Base-by-base conservation (phyloP, 192 early-diverging fungal species). In the Coemansia sp. region DNA sequence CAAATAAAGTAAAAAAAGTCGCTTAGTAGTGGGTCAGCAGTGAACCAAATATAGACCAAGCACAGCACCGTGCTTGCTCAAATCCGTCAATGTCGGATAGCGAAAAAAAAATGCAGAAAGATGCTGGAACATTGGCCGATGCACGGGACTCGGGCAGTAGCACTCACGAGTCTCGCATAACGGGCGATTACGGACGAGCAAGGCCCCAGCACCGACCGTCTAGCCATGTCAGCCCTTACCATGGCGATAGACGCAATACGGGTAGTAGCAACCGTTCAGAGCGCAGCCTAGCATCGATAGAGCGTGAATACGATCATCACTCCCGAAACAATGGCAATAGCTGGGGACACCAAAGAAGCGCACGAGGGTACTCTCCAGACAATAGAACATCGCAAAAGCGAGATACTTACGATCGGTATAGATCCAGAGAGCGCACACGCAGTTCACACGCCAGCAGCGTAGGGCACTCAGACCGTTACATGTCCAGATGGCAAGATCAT, bases 181-280 rank as follows among this genome's bases (percentile, higher is more conserved):
- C 57, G 26, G 16, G 39, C 57, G 39, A n/a, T 15, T 41, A 41
- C 15, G 57, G 39, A 2, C 39, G 39, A 41, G n/a, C 57, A 39
- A 37, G 26, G 39, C 11, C 5, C 39, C 57, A 37, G 15, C 21
- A 41, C 19, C 26, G 52, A 66, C 15, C 39, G 39, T 61, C 57
- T 59, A 59, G 57, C 7, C 63, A 48, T 11, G 46, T 22, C 70
- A 72, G 60, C 42, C 59, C 19, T 43, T 22, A 72, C 49, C n/a
- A 47, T 3, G 64, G 57, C 37, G 37, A 37, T 41, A 59, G 37
- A 19, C 57, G 12, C 39, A 59, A 18, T 41, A 37, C 16, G 6
- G 4, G 15, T 6, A 59, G 11, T 37, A 41, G 16, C 39, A 37
- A 41, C 40, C 37, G n/a, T 0, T 59, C 37, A 8, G 57, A 39